A percentile compares a stretch with the other conserved stretches of the same genome.
These are phyloP conservation scores for Aspergillus transmontanensis DNA, from an alignment of 2,329 filamentous ascomycete genomes.

Conservation along the genomic window DNA sequence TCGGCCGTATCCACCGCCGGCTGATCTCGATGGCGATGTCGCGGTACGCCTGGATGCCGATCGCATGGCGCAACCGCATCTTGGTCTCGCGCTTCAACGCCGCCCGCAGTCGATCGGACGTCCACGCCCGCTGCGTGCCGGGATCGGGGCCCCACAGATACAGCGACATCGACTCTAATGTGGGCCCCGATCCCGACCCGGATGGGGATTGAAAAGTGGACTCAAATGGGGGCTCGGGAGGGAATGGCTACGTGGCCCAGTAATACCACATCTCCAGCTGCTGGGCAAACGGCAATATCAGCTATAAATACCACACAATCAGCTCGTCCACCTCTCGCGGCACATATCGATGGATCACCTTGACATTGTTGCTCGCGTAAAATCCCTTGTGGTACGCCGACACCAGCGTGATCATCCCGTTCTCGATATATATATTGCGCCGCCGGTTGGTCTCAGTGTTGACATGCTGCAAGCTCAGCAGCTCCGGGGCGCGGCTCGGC, in stretches of 20 bases:
- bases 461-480: too few relatives aligned
- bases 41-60: not conserved
- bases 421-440: conserved; percentile 3
- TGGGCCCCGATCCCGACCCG: too few relatives aligned
- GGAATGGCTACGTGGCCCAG: too few relatives aligned
- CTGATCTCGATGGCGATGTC: conserved; percentile 15
- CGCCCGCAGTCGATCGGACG: not conserved
- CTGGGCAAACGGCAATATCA: not conserved
- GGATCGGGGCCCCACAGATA: not conserved
- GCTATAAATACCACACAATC: not conserved
- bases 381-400: not conserved
- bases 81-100: too few relatives aligned
- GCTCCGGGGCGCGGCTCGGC: too few relatives aligned
- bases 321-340: not conserved
- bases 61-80: not conserved
- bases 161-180: too few relatives aligned
- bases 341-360: not conserved
- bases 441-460: too few relatives aligned
- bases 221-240: too few relatives aligned
- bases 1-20: conserved; percentile 5
- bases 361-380: too few relatives aligned
- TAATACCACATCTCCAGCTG: not conserved
- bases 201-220: too few relatives aligned
- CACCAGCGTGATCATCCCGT: not conserved
- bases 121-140: not conserved